These are phyloP conservation scores for Coelastrella sp. DNA, from an alignment of 139 green algal genomes.

Conservation along the genomic window DNA sequence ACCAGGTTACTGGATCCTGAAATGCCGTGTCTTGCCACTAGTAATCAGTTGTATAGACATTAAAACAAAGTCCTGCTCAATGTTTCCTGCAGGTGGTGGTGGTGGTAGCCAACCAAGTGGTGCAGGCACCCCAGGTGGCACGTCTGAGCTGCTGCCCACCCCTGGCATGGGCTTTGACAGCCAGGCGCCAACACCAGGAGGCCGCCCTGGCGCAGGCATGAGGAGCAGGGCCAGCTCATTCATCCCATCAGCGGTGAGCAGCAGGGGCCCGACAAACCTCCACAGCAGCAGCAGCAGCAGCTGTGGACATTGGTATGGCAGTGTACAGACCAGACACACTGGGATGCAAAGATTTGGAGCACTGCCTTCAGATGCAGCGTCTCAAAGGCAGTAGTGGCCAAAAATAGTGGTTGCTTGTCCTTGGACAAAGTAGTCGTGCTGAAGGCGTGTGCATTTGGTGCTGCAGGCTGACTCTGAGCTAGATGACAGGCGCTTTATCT, in stretches of 20 bases:
- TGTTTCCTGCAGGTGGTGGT: neutral
- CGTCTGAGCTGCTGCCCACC: slow-evolving; percentile 34
- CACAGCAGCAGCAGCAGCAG: no score
- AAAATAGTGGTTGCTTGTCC: no score
- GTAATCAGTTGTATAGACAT: neutral
- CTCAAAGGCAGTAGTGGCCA: no score
- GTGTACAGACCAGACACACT: no score
- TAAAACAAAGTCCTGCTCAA: neutral
- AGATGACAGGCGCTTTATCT: slow-evolving; percentile 13
- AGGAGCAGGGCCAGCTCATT: slow-evolving; percentile 28
- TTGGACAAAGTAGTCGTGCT: no score
- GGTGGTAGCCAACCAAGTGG: neutral
- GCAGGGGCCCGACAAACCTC: neutral
- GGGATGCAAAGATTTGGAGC: no score
- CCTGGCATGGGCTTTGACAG: slow-evolving; percentile 7
- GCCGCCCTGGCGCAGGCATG: neutral
- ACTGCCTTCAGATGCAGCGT: no score
- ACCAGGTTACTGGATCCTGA: no score
- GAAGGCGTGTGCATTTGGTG: neutral
- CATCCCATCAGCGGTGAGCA: slow-evolving; percentile 34
- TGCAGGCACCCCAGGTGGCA: slow-evolving; percentile 24
- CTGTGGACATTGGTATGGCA: no score
- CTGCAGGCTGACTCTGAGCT: slow-evolving; percentile 32
- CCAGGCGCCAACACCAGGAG: neutral
- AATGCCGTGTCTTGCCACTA: neutral